Conservation (phyloP, 371 early-diverging fungal genomes). For the Mortierella sp. region DNA sequence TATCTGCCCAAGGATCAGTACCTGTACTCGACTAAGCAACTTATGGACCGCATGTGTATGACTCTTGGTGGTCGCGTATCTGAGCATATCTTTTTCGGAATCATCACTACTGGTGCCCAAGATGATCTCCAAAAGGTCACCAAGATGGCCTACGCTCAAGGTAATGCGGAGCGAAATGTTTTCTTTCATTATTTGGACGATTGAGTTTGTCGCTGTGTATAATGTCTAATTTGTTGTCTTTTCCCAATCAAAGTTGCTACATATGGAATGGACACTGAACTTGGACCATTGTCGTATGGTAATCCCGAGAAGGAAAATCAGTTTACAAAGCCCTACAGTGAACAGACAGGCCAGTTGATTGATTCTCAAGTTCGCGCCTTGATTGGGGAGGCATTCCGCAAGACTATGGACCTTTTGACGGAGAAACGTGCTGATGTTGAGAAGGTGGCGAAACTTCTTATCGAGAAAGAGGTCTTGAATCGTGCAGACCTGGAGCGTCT, state of each 20-base stretch:
- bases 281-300: conserved; percentile 90
- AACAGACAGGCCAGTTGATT: conserved; percentile 94
- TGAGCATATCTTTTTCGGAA: conserved; percentile 95
- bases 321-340: conserved; percentile 97
- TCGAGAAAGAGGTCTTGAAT: conserved; percentile 96
- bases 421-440: conserved; percentile 89
- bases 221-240: neutral
- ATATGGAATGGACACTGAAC: conserved; percentile 94
- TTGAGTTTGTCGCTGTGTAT: neutral
- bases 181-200: neutral
- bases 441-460: conserved; percentile 91
- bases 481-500: conserved; percentile 95
- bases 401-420: conserved; percentile 84
- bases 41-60: conserved; percentile 98
- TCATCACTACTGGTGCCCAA: conserved; percentile 67
- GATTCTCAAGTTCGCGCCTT: conserved; percentile 93
- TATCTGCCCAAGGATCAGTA: conserved; percentile 98
- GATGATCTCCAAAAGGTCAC: conserved; percentile 96
- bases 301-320: conserved; percentile 80
- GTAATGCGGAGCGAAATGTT: conserved; percentile 12
- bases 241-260: conserved; percentile 55
- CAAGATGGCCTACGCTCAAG: conserved; percentile 95
- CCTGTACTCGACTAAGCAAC: conserved; percentile 91
- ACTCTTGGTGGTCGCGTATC: conserved; percentile 97
- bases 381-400: conserved; percentile 84